Base-by-base conservation (phyloP, 306 rosid genomes). In the Cicer arietinum region DNA sequence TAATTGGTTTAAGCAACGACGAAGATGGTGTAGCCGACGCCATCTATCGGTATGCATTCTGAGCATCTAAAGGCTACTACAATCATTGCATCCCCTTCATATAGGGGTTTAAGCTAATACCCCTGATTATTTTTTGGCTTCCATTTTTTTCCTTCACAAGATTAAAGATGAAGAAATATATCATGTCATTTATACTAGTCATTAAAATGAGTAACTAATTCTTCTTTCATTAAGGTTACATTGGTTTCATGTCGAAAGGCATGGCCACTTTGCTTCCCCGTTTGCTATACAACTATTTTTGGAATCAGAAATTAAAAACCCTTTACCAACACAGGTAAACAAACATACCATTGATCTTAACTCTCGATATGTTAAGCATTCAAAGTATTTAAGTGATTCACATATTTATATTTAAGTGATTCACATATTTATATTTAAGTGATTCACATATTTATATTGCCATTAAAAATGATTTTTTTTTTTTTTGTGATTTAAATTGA, bases 1-100 rank as follows among this genome's bases (percentile, higher is more conserved):
- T 84, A 41, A 90, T 94, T 85, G 95, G 96, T 64, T 81, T 73
- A 74, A 87, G 97, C 87, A 94, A 94, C 18, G 97, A 94, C 37
- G 96, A 91, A 84, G 95, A 94, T 69, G 97, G 98, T 68, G 96
- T 67, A 41, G 98, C 97, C 20, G 97, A 91, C 75, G 96, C 97
- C 74, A 94, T 94, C 53, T 94, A 90, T 77, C 87, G 96, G 47
- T 86, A 88, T 70, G 95, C 95, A 44, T 91, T 94, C 81, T 94
- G 85, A 92, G 75, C 79, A 10, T 71, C 66, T 20, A 25, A 45
- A 75, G 63, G 51, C 65, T 76, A 43, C 45, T 53, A 52, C 41
- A 45, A 61, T 25, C 46, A 68, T 67, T 81, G 63, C 75, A 73
- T 69, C 45, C 42, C 44, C 9, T 67, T 72, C 67, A 16, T 67